Conservation (phyloP, 2,329 filamentous ascomycete species). For the Xylariaceae sp. region DNA sequence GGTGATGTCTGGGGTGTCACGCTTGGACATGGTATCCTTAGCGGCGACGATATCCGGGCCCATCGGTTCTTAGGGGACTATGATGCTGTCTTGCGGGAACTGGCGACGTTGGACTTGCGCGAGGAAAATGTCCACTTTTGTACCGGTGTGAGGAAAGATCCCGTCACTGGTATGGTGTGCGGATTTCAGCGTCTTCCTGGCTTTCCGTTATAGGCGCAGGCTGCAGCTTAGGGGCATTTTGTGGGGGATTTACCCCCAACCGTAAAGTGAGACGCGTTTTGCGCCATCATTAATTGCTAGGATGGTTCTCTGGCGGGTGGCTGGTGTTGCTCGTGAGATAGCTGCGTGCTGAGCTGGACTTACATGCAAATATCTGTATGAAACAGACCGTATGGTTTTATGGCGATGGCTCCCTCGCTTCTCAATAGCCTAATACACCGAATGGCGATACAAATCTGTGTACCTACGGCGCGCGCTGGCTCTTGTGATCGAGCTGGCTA, state of each 20-base stretch:
- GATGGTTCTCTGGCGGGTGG: neutral
- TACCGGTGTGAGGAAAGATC: conserved; percentile 5
- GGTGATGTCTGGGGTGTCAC: conserved; percentile 52
- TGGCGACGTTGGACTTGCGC: conserved; percentile 39
- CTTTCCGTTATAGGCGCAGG: neutral
- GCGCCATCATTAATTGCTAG: neutral
- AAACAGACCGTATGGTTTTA: neutral
- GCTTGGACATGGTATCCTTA: conserved; percentile 52
- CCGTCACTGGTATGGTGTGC: conserved; percentile 3
- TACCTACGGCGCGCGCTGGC: neutral
- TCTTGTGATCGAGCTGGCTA: neutral
- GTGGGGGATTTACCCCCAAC: neutral
- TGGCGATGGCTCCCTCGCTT: neutral
- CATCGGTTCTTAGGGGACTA: conserved; percentile 53
- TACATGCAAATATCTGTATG: neutral
- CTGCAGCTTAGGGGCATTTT: neutral
- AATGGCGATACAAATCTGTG: conserved; percentile 12
- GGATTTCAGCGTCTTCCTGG: conserved; percentile 3
- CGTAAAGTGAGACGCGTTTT: neutral
- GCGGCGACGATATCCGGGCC: conserved; percentile 40
- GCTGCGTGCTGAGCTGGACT: neutral
- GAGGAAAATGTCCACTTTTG: conserved; percentile 27
- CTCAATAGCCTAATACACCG: neutral
- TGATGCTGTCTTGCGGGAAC: conserved; percentile 23
- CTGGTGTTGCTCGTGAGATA: neutral